A percentile compares a stretch with the other conserved stretches of the same genome.
phyloP scores from a whole-genome alignment of 2,329 filamentous ascomycete genomes.

The Chaetothyriales sp. region DNA sequence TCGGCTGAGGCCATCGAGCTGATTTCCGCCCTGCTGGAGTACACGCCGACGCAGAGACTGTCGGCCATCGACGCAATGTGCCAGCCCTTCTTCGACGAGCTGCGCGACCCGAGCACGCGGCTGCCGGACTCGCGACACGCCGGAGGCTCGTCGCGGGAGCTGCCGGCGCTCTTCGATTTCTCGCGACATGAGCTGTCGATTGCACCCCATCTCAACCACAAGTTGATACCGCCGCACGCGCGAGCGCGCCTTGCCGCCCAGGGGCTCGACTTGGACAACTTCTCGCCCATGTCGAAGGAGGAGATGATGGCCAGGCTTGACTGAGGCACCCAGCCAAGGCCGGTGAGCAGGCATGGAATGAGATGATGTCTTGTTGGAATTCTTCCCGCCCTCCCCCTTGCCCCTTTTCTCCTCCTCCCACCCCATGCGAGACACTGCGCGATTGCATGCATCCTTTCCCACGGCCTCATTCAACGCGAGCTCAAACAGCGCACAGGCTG shows the following conservation, averaged over 20 bases:
- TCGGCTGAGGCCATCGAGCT: conserved; percentile 85
- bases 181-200: conserved; percentile 95
- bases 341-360: not conserved
- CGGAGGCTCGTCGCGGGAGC: conserved; percentile 62
- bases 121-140: conserved; percentile 89
- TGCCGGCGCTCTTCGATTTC: conserved; percentile 87
- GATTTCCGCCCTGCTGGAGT: conserved; percentile 86
- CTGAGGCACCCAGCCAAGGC: conserved; percentile 48
- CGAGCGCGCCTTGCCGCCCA: conserved; percentile 58
- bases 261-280: conserved; percentile 85
- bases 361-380: not conserved
- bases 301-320: conserved; percentile 98
- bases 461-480: not conserved
- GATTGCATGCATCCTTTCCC: not conserved
- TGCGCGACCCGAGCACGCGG: conserved; percentile 79
- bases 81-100: conserved; percentile 95
- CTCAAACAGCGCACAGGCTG: not conserved
- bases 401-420: too few relatives aligned
- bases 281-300: conserved; percentile 79
- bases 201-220: conserved; percentile 69
- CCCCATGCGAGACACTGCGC: not conserved
- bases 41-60: conserved; percentile 90
- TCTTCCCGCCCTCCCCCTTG: not conserved
- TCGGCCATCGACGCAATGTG: conserved; percentile 94
- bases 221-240: conserved; percentile 75